Evolutionary conservation across 225 moss, liverwort and hornwort species (phyloP), one percentile per base, ranked within the genome.

Genomic region (Thuidium tamariscinum): DNA sequence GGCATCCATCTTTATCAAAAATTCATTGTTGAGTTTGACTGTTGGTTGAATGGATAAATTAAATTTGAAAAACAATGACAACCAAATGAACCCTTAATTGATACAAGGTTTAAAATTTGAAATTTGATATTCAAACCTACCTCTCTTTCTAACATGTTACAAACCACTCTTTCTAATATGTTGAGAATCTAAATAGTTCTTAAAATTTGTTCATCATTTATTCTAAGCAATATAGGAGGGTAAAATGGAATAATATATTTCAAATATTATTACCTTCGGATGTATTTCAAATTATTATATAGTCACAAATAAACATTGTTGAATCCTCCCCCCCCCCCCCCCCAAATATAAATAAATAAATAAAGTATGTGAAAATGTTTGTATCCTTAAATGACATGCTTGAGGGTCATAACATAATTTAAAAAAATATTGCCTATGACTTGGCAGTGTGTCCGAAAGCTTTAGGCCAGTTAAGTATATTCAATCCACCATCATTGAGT

Each of bases 221-320:
- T 73, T 19, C 1, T 48, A 73, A 48, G 6, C 3, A 72, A 48
- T 19, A 73, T 32, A 73, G 1, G 1, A 72, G 30, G 18, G 4
- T 13, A 23, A 37, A 37, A 37, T 23, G 23, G 22, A 1, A 23
- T 39, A 18, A 17, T 44, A 7, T 29, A 11, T 48, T 73, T 19
- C 19, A 19, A 73, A 49, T 49, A 20, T 49, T 13, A 49, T 11
- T 32, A 48, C 12, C 21, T 1, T 8, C 4, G 2, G 5, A 49
- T 13, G 2, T 21, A 34, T 8, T 74, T 1, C 5, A 74, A 74
- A 20, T 7, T 20, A 34, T 32, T 21, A 34, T 13, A 32, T 0
- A 48, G 0, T 32, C 2, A 21, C 49, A 1, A 48, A 2, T 48
- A 2, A 18, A 30, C 0, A 48, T 48, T 30, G 27, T 44, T 42